Evolutionary conservation across 768 basidiomycete species (phyloP), one percentile per base, ranked within the genome.

Genomic region (Dictyophora rubrovolvata): DNA sequence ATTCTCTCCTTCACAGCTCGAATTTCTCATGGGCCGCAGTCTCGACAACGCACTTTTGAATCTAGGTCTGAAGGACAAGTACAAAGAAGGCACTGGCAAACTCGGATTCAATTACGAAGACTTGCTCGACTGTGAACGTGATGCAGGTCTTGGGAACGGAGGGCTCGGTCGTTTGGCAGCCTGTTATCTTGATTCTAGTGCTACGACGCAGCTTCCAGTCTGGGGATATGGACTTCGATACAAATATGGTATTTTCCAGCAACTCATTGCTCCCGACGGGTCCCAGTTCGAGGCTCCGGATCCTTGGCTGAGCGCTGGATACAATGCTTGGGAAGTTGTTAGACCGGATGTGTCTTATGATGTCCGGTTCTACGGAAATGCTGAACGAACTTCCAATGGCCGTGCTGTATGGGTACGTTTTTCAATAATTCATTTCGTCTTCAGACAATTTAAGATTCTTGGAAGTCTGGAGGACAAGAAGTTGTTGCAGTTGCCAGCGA

Each of bases 221-320:
- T 97, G 93, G 93, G 95, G 95, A 49, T 97, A 97, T 66, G 93
- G 93, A 48, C 72, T 96, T 60, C 76, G 93, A 48, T 95, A 93
- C 79, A 85, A 90, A 69, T 94, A 93, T 66, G 93, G 93, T 56
- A 96, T 98, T 74, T 98, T 99, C 81, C 87, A 93, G 72, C 84
- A 89, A 72, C 80, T 93, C 61, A 91, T 97, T 68, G 86, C 84
- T 16, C 86, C 86, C 0, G 83, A 87, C 59, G 90, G 90, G 12
- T 64, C 69, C 36, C 90, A 92, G 67, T 82, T 91, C 1, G 89
- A 93, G 74, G 91, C 91, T 5, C 91, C 92, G 1, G 93, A 95
- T 70, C 92, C 92, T 59, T 95, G 93, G 93, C 75, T 95, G 48
- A 53, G 36, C 20, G 86, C 90, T 35, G 75, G 87, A 65, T 83